phyloP scores from a whole-genome alignment of 768 basidiomycete genomes.

The Coprinopsis cinerea region DNA sequence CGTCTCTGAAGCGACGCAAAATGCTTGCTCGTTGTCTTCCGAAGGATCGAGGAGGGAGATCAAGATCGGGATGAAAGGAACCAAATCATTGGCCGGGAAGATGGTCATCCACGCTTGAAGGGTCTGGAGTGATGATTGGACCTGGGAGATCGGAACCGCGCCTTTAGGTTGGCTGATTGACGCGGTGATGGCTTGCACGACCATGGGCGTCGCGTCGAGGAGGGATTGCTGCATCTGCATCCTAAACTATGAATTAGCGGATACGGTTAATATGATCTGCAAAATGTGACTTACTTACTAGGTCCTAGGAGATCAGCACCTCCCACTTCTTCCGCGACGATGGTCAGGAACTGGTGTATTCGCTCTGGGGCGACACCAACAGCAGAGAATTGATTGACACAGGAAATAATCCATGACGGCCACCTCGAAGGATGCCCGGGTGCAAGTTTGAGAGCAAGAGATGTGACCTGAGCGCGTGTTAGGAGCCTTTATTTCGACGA shows the following conservation, averaged over 20 bases:
- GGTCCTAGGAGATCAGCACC: constrained; percentile 69
- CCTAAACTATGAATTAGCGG: constrained; percentile 29
- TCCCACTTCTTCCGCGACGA: constrained; percentile 78
- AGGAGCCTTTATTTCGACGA: constrained; percentile 2
- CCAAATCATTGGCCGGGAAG: constrained; percentile 67
- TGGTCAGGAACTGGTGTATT: constrained; percentile 71
- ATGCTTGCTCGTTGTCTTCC: constrained; percentile 44
- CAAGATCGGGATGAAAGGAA: constrained; percentile 57
- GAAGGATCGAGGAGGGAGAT: constrained; percentile 58
- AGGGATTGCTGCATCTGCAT: constrained; percentile 60
- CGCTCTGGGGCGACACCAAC: constrained; percentile 53
- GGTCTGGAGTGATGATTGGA: constrained; percentile 70
- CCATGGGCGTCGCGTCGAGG: constrained; percentile 61
- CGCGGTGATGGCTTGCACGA: constrained; percentile 58
- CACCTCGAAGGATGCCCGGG: constrained; percentile 53
- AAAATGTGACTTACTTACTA: constrained; percentile 54
- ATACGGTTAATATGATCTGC: not conserved
- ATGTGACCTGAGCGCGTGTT: constrained; percentile 40
- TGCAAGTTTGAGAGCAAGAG: constrained; percentile 66
- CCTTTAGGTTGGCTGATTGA: constrained; percentile 42
- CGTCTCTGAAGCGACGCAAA: constrained; percentile 62
- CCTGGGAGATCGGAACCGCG: constrained; percentile 35
- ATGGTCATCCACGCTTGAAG: constrained; percentile 78
- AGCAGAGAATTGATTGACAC: constrained; percentile 54
- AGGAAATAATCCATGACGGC: constrained; percentile 72